phyloP scores from a whole-genome alignment of 2,329 filamentous ascomycete genomes.

The Colletotrichum lupini region DNA sequence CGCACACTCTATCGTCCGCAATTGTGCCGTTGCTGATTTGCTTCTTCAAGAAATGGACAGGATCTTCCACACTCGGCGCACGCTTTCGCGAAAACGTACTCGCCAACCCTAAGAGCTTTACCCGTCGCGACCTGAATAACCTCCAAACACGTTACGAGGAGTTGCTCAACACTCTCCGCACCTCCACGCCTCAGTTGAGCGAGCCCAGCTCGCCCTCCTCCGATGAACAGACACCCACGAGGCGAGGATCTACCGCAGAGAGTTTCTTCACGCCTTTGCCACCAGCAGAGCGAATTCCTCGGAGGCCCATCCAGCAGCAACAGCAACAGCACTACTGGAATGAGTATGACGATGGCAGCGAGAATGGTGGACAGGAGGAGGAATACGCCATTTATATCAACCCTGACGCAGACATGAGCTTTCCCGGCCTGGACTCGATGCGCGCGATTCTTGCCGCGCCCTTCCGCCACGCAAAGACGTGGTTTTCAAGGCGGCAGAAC shows the following conservation, averaged over 20 bases:
- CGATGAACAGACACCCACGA: conserved; percentile 39
- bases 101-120: conserved; percentile 76
- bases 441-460: conserved; percentile 62
- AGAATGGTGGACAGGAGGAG: conserved; percentile 64
- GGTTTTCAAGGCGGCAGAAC: conserved; percentile 51
- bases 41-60: conserved; percentile 78
- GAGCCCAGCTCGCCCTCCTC: conserved; percentile 53
- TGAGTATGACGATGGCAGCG: conserved; percentile 86
- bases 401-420: conserved; percentile 69
- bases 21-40: not conserved
- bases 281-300: conserved; percentile 37
- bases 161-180: conserved; percentile 58
- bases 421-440: conserved; percentile 73
- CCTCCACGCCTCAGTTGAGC: conserved; percentile 54
- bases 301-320: conserved; percentile 41
- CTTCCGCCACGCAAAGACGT: conserved; percentile 62
- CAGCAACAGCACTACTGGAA: conserved; percentile 76
- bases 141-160: conserved; percentile 63
- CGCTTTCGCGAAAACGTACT: conserved; percentile 77
- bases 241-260: conserved; percentile 29
- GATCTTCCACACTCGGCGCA: conserved; percentile 71
- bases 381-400: conserved; percentile 81
- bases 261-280: conserved; percentile 28
- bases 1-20: not conserved
- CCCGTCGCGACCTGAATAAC: conserved; percentile 70